Evolutionary conservation across 2,329 filamentous ascomycete genomes (phyloP).

Genomic region (Ascochyta fabae): DNA sequence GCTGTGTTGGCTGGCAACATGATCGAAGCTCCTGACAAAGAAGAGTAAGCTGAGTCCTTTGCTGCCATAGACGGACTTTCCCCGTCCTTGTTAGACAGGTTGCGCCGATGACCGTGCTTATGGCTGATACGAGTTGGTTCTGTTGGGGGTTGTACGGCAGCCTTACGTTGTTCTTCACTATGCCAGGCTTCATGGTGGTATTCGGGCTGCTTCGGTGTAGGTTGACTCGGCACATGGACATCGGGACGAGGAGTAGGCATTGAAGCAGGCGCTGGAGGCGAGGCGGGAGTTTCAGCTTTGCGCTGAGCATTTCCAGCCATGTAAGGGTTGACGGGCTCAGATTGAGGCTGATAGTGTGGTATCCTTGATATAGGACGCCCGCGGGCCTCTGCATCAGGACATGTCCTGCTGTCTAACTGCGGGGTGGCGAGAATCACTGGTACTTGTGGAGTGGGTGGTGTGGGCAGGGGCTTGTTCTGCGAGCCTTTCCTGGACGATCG

Average conservation of each 20-base stretch:
- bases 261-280: slow-evolving; percentile 1
- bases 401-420: slow-evolving; percentile 10
- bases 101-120: slow-evolving; percentile 17
- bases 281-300: neutral
- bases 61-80: slow-evolving; percentile 43
- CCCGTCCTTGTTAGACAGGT: slow-evolving; percentile 23
- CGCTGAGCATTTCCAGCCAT: slow-evolving; percentile 20
- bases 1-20: slow-evolving; percentile 33
- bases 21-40: slow-evolving; percentile 44
- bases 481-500: slow-evolving; percentile 43
- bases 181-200: slow-evolving; percentile 33
- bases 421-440: slow-evolving; percentile 11
- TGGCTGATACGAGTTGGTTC: slow-evolving; percentile 11
- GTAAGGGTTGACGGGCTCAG: slow-evolving; percentile 24
- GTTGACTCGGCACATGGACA: slow-evolving; percentile 23
- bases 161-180: slow-evolving; percentile 27
- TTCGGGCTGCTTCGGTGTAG: slow-evolving; percentile 24
- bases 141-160: slow-evolving; percentile 14
- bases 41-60: slow-evolving; percentile 50
- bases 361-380: slow-evolving; percentile 23
- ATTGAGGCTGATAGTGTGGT: slow-evolving; percentile 24
- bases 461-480: slow-evolving; percentile 47
- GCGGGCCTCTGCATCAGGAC: slow-evolving; percentile 22
- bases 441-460: slow-evolving; percentile 15
- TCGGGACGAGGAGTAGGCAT: slow-evolving; percentile 16